Evolutionary conservation across 768 basidiomycete genomes (phyloP), one percentile per base, ranked within the genome.

Genomic region (Termitomyces sp.): DNA sequence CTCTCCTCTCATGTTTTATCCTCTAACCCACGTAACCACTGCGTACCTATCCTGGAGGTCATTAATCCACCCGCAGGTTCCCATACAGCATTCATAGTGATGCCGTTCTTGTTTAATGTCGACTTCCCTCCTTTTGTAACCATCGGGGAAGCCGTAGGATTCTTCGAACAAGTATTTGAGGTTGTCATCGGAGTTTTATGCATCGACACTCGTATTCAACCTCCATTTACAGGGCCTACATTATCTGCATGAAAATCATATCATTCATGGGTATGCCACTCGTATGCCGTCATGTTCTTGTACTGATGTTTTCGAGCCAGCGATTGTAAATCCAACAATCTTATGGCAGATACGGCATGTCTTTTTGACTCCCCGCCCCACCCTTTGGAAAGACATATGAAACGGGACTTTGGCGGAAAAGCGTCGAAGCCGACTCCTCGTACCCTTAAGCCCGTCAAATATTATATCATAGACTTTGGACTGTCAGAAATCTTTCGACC

Each of bases 171-270:
- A 52, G 44, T 70, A 1, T 68, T 75, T 13, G 70, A 72, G 67
- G 73, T 71, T 36, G 55, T n/a, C 27, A 51, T 36, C 61, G 63
- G 24, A 62, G 65, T 9, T 31, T 2, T n/a, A 51, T 68, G 58
- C 61, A 58, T 22, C 0, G 12, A 3, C 58, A 64, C 27, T 50
- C 12, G 16, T 11, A 31, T 18, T 58, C 2, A 34, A 33, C 33
- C 9, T 16, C 0, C 36, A 11, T 12, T 37, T 16, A 16, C 30
- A 75, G 72, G 73, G 72, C 0, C 36, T 76, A 1, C 60, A 63
- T 22, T 77, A 71, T n/a, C 74, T 76, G 70, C 73, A 77, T 33
- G 24, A 65, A 6, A 64, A 74, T 44, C 59, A 57, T 5, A 65
- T 75, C 18, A 67, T 67, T 0, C 74, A 77, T 58, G 67, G 75